Percentiles rank a stretch among this genome's conserved stretches.
These are phyloP conservation scores for Rhododendron mucronatum DNA, from an alignment of 148 eudicot genomes.

Conservation along the genomic window DNA sequence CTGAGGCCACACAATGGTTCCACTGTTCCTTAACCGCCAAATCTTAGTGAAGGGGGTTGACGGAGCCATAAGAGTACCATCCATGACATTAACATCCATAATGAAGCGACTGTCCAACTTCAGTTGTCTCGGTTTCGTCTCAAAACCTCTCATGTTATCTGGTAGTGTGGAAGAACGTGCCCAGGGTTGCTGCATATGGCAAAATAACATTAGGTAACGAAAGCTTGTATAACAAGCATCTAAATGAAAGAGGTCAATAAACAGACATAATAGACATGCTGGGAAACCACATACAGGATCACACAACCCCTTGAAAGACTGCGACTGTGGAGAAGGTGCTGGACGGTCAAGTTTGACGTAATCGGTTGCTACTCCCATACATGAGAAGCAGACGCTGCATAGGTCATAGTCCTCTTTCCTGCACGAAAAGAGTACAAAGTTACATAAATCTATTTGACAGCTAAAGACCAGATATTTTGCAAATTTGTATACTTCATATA, in stretches of 20 bases:
- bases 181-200: constrained; percentile 5
- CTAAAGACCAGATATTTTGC: background rate
- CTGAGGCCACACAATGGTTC: constrained; percentile 42
- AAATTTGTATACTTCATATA: background rate
- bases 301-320: constrained; percentile 17
- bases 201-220: background rate
- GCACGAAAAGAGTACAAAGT: constrained; percentile 14
- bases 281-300: constrained; percentile 26
- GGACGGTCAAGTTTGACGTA: constrained; percentile 61
- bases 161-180: constrained; percentile 9
- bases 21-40: constrained; percentile 74
- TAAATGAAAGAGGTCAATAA: background rate
- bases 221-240: background rate
- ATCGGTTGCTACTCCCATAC: constrained; percentile 47
- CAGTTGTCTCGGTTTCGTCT: constrained; percentile 9
- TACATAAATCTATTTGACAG: background rate
- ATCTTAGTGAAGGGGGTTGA: constrained; percentile 67
- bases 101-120: constrained; percentile 56
- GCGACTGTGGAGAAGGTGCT: constrained; percentile 10
- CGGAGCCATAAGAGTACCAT: constrained; percentile 69
- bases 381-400: constrained; percentile 59
- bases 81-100: constrained; percentile 46
- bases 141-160: constrained; percentile 8
- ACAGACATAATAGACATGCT: background rate
- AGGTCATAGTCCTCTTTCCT: constrained; percentile 71